These are phyloP conservation scores for Medicago lupulina DNA, from an alignment of 306 rosid species.

Conservation along the genomic window DNA sequence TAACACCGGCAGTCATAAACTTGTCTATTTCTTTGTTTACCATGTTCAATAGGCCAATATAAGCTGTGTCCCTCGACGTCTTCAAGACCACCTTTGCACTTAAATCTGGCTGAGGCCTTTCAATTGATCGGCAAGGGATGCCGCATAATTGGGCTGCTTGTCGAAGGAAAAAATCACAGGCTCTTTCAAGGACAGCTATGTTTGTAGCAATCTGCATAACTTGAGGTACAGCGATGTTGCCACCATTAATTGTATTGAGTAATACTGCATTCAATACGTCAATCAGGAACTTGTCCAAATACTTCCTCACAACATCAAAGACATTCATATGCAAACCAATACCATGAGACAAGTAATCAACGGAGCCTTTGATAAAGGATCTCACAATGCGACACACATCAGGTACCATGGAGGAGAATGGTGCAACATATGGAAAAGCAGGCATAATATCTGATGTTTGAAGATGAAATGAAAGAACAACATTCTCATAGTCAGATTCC, in stretches of 20 bases:
- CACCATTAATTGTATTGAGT: conserved; percentile 65
- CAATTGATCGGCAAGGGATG: conserved; percentile 65
- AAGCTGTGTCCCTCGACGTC: conserved; percentile 83
- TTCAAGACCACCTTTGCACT: conserved; percentile 77
- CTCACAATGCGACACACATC: conserved; percentile 82
- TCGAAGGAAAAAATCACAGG: conserved; percentile 79
- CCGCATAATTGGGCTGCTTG: conserved; percentile 84
- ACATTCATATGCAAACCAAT: conserved; percentile 52
- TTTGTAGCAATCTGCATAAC: conserved; percentile 97
- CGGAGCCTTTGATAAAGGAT: conserved; percentile 89
- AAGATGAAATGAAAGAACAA: conserved; percentile 71
- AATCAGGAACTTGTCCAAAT: conserved; percentile 75
- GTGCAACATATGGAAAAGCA: conserved; percentile 84
- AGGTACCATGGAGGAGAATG: conserved; percentile 92
- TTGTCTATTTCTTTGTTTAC: conserved; percentile 70
- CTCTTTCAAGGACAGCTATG: conserved; percentile 83
- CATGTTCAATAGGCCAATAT: conserved; percentile 64
- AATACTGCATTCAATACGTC: conserved; percentile 73
- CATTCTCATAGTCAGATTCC: conserved; percentile 76
- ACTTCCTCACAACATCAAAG: conserved; percentile 69
- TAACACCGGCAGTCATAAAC: conserved; percentile 63
- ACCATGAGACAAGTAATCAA: conserved; percentile 80
- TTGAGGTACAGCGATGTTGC: conserved; percentile 67
- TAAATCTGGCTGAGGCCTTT: conserved; percentile 74
- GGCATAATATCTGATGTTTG: conserved; percentile 83